Conservation (phyloP, 805 yeast genomes). For the Cyberlindnera mrakii region DNA sequence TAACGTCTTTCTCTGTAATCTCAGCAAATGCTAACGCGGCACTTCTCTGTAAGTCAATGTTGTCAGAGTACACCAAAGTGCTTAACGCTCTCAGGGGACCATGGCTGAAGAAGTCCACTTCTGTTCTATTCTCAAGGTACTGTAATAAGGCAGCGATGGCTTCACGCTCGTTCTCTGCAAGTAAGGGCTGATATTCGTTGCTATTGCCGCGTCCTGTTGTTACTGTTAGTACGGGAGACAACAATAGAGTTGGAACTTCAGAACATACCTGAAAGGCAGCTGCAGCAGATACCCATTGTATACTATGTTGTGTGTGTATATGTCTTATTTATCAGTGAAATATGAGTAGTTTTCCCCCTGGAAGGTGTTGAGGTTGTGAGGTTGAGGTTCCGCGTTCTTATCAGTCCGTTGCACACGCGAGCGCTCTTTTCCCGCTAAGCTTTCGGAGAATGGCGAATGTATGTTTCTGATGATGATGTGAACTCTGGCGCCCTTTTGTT, state of each 20-base stretch:
- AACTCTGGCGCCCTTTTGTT: too few species aligned
- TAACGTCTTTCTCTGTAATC: slow-evolving; percentile 92
- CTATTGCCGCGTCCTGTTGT: slow-evolving; percentile 6
- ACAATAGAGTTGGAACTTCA: not conserved
- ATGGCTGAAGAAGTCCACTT: slow-evolving; percentile 86
- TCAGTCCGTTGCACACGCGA: too few species aligned
- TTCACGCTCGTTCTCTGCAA: slow-evolving; percentile 94
- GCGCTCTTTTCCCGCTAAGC: too few species aligned
- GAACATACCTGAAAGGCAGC: slow-evolving; percentile 15
- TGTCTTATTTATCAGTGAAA: not conserved
- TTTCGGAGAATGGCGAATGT: too few species aligned
- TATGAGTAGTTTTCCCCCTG: too few species aligned
- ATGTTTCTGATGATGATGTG: too few species aligned
- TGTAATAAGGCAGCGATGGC: slow-evolving; percentile 89
- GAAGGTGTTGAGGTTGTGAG: too few species aligned
- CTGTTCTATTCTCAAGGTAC: slow-evolving; percentile 80
- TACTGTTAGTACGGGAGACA: slow-evolving; percentile 5
- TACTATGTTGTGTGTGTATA: not conserved
- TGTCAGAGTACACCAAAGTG: slow-evolving; percentile 90
- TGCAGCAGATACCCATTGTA: slow-evolving; percentile 19
- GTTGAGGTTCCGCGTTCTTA: too few species aligned
- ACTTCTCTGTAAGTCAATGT: slow-evolving; percentile 88
- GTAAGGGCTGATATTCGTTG: slow-evolving; percentile 59
- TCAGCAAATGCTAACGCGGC: slow-evolving; percentile 99
- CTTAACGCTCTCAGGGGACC: slow-evolving; percentile 80